Percentiles rank a stretch among this genome's conserved stretches.
phyloP scores from a whole-genome alignment of 768 basidiomycete species.

The Hirschioporus abietinus region DNA sequence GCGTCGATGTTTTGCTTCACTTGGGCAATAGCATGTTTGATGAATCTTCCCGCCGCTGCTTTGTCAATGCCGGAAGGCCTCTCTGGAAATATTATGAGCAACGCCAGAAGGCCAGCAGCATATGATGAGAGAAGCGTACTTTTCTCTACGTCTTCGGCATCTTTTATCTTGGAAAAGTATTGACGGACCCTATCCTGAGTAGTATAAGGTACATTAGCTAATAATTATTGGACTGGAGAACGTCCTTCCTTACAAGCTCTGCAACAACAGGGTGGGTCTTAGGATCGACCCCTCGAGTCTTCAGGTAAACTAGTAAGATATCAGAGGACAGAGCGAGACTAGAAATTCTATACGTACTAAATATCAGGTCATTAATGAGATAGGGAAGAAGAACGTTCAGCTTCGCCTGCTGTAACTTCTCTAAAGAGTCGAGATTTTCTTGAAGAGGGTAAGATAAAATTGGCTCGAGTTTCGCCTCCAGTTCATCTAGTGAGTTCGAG shows the following conservation, averaged over 20 bases:
- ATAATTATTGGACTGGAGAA: neutral
- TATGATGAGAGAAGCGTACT: slow-evolving; percentile 32
- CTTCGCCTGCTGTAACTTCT: slow-evolving; percentile 77
- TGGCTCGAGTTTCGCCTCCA: slow-evolving; percentile 63
- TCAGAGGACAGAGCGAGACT: neutral
- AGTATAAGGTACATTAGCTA: neutral
- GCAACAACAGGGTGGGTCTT: slow-evolving; percentile 68
- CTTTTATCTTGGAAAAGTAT: slow-evolving; percentile 80
- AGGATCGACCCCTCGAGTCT: slow-evolving; percentile 74
- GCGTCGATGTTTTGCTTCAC: slow-evolving; percentile 29
- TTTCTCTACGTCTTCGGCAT: slow-evolving; percentile 62
- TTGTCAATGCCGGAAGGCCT: slow-evolving; percentile 59
- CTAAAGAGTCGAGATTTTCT: slow-evolving; percentile 57
- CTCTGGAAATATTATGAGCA: slow-evolving; percentile 15
- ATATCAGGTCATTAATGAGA: slow-evolving; percentile 78
- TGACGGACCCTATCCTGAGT: slow-evolving; percentile 64
- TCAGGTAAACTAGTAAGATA: slow-evolving; percentile 64
- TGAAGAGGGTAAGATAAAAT: slow-evolving; percentile 63
- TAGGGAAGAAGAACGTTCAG: slow-evolving; percentile 77
- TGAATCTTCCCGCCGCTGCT: slow-evolving; percentile 74
- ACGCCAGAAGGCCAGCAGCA: neutral
- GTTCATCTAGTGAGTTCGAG: slow-evolving; percentile 54
- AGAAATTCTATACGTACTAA: slow-evolving; percentile 49
- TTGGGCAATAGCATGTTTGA: slow-evolving; percentile 75
- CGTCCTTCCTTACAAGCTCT: slow-evolving; percentile 47